Base-by-base conservation (phyloP, 164 flowering plant species). In the Dillenia turbinata region DNA sequence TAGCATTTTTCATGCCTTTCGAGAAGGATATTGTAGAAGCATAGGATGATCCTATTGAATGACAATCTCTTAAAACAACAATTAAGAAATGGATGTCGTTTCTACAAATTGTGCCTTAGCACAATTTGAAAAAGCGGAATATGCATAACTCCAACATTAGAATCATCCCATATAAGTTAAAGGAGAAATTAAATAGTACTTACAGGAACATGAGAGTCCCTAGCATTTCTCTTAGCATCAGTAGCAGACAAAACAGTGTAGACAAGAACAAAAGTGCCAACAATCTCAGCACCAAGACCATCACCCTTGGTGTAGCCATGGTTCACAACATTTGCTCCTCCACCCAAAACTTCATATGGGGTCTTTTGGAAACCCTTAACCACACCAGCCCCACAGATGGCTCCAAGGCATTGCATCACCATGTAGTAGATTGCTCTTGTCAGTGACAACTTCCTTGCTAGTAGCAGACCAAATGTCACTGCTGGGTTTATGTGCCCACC, bases 121-220 rank as follows among this genome's bases (percentile, higher is more conserved):
- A 33, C 40, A 33, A 33, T 33, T 33, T 33, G 40, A 33, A 33
- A 33, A 33, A 33, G 40, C 40, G 40, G 40, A 5, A 33, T 33
- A 6, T 33, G 40, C 40, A 33, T 4, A 33, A 33, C 40, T 33
- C 40, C 40, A 26, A 33, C 40, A 33, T 33, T 33, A 33, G 40
- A 33, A 33, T 33, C 40, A 33, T 33, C 40, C 7, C 40, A 33
- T 33, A 33, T 33, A 33, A 33, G 6, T 0, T 33, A 33, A 33
- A 33, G 16, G 33, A 58, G 51, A 15, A 47, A 50, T 12, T n/a
- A 63, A 57, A 47, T 22, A 49, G 5, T 47, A 70, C 89, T 76
- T 70, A 84, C 89, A 57, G 89, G 89, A 59, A 84, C 89, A 72
- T 84, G 89, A 47, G 89, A 84, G 71, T 84, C 89, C 54, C 86